A percentile compares a stretch with the other conserved stretches of the same genome.
Evolutionary conservation across 495 filamentous ascomycete genomes (phyloP).

Genomic region (Hypoxylon cercidicola): DNA sequence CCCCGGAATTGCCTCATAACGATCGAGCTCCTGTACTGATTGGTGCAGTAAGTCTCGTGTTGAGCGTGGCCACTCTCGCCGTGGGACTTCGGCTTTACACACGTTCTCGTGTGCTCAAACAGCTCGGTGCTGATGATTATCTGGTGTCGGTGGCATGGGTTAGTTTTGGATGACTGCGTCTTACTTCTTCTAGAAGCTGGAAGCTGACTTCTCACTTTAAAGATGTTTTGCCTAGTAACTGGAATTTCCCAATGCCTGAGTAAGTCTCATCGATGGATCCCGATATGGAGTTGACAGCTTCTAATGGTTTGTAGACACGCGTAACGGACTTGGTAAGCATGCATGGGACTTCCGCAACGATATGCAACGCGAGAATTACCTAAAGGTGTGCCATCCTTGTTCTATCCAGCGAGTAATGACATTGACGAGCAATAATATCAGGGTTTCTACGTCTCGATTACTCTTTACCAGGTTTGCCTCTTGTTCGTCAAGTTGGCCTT

Average conservation of each 20-base stretch:
- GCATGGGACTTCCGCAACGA: conserved; percentile 37
- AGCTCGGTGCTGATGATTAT: conserved; percentile 57
- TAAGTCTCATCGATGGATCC: conserved; percentile 6
- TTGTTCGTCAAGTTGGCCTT: conserved; percentile 56
- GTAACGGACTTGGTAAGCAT: conserved; percentile 50
- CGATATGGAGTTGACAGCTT: not conserved
- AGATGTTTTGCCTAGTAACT: conserved; percentile 36
- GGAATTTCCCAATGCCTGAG: conserved; percentile 41
- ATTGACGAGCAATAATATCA: conserved; percentile 23
- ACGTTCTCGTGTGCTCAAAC: conserved; percentile 50
- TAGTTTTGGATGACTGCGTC: conserved; percentile 10
- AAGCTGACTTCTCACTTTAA: conserved; percentile 14
- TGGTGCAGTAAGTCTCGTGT: conserved; percentile 39
- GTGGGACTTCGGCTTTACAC: conserved; percentile 54
- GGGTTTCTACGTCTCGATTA: conserved; percentile 56
- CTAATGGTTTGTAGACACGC: conserved; percentile 36
- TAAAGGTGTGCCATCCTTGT: conserved; percentile 23
- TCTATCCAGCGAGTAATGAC: not conserved
- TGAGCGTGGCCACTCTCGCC: conserved; percentile 45
- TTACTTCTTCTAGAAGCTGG: conserved; percentile 13
- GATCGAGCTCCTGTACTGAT: conserved; percentile 33
- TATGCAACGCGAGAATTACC: conserved; percentile 37
- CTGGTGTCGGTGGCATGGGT: conserved; percentile 42
- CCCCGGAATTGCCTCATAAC: conserved; percentile 22
- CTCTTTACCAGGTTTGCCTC: conserved; percentile 55